These are phyloP conservation scores for Cyclocybe aegerita DNA, from an alignment of 768 basidiomycete species.

Conservation along the genomic window DNA sequence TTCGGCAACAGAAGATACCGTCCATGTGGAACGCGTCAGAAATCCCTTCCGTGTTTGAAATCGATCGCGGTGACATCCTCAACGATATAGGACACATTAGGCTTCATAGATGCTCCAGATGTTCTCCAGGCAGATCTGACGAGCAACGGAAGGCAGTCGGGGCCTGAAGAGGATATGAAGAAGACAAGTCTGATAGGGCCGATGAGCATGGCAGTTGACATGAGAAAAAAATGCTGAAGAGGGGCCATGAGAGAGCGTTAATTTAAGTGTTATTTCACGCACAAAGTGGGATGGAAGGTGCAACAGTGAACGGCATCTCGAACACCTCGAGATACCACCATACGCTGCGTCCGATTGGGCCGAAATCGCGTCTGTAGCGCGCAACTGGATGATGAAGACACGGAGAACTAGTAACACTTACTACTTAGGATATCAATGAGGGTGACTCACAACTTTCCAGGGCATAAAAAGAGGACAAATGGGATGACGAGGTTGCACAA, in stretches of 20 bases:
- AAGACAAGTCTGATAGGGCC: conserved; percentile 26
- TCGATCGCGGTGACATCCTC: conserved; percentile 32
- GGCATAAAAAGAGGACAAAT: conserved; percentile 25
- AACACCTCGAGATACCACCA: conserved; percentile 32
- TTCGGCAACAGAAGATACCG: conserved; percentile 14
- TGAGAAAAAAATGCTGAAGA: conserved; percentile 27
- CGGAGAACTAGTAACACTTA: background rate
- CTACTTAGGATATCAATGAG: background rate
- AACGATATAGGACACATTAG: conserved; percentile 28
- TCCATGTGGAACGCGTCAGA: conserved; percentile 21
- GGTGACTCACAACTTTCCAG: conserved; percentile 20
- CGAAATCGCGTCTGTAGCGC: conserved; percentile 18
- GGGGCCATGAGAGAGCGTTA: background rate
- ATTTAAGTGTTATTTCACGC: background rate
- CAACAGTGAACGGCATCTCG: conserved; percentile 27
- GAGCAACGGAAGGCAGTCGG: too few relatives aligned
- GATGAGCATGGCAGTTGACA: conserved; percentile 31
- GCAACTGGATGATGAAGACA: conserved; percentile 23
- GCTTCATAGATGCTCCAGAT: conserved; percentile 26
- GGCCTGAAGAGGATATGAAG: conserved; percentile 29
- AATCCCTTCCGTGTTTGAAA: conserved; percentile 25
- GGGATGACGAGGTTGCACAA: conserved; percentile 28
- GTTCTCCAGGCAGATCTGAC: too few relatives aligned
- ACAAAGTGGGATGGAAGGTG: conserved; percentile 26
- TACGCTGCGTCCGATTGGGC: conserved; percentile 24